Evolutionary conservation across 768 basidiomycete species (phyloP), one percentile per base, ranked within the genome.

Genomic region (Naganishia randhawae): DNA sequence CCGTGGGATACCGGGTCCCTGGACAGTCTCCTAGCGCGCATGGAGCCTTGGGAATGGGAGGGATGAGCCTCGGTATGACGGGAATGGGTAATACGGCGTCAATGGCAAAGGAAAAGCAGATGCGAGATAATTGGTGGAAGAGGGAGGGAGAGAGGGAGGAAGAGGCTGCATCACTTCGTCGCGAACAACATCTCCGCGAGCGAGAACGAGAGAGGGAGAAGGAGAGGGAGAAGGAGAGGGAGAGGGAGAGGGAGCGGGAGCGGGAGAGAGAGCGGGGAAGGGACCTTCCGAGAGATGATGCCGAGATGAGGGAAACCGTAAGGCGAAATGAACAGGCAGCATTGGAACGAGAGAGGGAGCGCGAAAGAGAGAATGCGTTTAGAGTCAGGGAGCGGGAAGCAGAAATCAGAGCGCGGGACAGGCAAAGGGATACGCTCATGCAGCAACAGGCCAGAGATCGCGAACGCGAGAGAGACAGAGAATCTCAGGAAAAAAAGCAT

Each of bases 81-180:
- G n/a, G 33, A 1, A 29, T 19, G 37, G 22, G 35, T 1, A 19
- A 61, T 22, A 13, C 4, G 57, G 35, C 37, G 39, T 35, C 57
- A 10, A 42, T 61, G 57, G 57, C 57, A n/a, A 61, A 61, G 39
- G 57, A 61, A 19, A 61, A 61, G 10, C 35, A 61, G 32, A 61
- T 39, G 19, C n/a, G 57, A 22, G 57, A 61, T 16, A 61, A 41
- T 29, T 61, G 57, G 57, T 61, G 37, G 35, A 61, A 61, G 37
- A 22, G 32, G 22, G 57, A 61, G 39, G 39, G 39, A 25, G 57
- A 61, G 37, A 37, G 57, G 22, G 57, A 61, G 39, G 37, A 61
- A 19, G 51, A 53, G 27, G 27, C 27, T 6, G 51, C 19, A 31
- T 8, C n/a, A n/a, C n/a, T n/a, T n/a, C n/a, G n/a, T n/a, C n/a